Conservation (phyloP, 495 filamentous ascomycete species). For the Penicillium simplicissimum region DNA sequence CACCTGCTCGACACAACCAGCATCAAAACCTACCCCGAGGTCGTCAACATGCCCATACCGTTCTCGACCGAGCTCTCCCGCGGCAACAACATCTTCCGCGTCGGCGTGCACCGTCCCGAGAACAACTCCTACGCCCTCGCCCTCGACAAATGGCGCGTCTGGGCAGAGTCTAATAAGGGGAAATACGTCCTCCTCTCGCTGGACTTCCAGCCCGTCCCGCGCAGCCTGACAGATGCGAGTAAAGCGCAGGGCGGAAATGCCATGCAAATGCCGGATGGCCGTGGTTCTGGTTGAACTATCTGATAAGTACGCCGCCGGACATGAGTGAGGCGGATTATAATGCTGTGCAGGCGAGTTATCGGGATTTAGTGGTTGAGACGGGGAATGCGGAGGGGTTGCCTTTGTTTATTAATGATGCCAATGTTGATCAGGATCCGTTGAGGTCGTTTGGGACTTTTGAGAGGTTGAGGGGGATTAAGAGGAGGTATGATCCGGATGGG, state of each 20-base stretch:
- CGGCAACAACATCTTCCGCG: slow-evolving; percentile 37
- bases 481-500: slow-evolving; percentile 38
- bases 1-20: slow-evolving; percentile 26
- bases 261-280: slow-evolving; percentile 42
- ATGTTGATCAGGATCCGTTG: slow-evolving; percentile 33
- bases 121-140: slow-evolving; percentile 26
- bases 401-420: slow-evolving; percentile 38
- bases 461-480: slow-evolving; percentile 35
- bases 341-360: slow-evolving; percentile 33
- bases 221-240: slow-evolving; percentile 37
- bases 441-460: slow-evolving; percentile 32
- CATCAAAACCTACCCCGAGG: slow-evolving; percentile 32
- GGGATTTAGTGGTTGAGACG: slow-evolving; percentile 28
- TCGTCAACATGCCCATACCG: slow-evolving; percentile 37
- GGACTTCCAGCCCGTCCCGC: slow-evolving; percentile 37
- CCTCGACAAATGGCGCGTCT: slow-evolving; percentile 28
- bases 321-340: slow-evolving; percentile 31
- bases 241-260: slow-evolving; percentile 38
- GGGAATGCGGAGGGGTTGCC: slow-evolving; percentile 34
- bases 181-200: slow-evolving; percentile 32
- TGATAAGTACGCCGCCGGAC: slow-evolving; percentile 25
- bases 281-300: slow-evolving; percentile 37
- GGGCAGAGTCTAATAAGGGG: slow-evolving; percentile 34
- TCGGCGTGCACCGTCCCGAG: slow-evolving; percentile 33
- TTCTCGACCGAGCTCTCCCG: slow-evolving; percentile 29